phyloP scores from a whole-genome alignment of 2,329 filamentous ascomycete species.

The Beauveria pseudobassiana region DNA sequence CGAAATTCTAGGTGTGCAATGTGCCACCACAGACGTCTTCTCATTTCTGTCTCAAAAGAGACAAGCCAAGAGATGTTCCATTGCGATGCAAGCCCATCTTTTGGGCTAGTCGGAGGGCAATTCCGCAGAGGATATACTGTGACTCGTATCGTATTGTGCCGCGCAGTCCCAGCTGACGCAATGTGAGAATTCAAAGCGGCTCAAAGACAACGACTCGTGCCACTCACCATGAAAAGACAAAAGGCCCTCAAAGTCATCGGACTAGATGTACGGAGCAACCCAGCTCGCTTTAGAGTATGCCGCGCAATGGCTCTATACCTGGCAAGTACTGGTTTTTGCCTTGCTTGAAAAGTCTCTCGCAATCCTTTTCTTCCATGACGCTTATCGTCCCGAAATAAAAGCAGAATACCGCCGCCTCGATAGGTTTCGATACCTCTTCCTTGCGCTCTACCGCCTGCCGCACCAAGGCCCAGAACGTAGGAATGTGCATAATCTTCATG shows the following conservation, averaged over 20 bases:
- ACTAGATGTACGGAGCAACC: conserved; percentile 28
- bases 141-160: conserved; percentile 6
- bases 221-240: conserved; percentile 26
- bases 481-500: conserved; percentile 32
- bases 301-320: conserved; percentile 25
- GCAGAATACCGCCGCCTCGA: conserved; percentile 29
- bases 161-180: conserved; percentile 10
- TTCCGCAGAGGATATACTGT: conserved; percentile 11
- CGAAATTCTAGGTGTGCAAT: conserved; percentile 10
- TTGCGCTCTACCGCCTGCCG: conserved; percentile 1
- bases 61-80: background rate
- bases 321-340: conserved; percentile 21
- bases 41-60: conserved; percentile 10
- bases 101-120: conserved; percentile 31
- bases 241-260: conserved; percentile 30
- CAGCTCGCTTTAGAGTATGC: conserved; percentile 26
- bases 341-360: conserved; percentile 21
- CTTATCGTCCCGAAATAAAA: conserved; percentile 30
- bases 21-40: conserved; percentile 11
- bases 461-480: conserved; percentile 19
- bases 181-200: background rate
- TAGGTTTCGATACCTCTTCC: conserved; percentile 27
- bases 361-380: conserved; percentile 22
- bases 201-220: background rate
- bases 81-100: conserved; percentile 20